A percentile compares a stretch with the other conserved stretches of the same genome.
Conservation (phyloP, 2,329 filamentous ascomycete species). For the Arachnopeziza araneosa region DNA sequence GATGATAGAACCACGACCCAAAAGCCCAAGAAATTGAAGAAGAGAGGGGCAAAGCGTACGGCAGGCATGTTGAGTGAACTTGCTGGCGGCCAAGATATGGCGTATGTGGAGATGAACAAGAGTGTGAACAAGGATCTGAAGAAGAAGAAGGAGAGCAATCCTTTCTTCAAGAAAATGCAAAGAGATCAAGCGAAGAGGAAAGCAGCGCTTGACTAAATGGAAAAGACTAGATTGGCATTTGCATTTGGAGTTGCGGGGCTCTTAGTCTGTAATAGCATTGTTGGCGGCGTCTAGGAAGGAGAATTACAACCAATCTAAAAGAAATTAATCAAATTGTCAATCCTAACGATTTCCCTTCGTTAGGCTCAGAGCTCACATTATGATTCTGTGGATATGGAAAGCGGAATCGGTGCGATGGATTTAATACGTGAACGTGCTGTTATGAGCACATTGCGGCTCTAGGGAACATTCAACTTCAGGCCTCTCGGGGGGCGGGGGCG, state of each 20-base stretch:
- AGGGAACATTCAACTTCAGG: no score
- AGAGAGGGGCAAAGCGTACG: slow-evolving; percentile 65
- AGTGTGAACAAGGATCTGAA: slow-evolving; percentile 62
- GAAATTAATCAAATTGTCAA: no score
- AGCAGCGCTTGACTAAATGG: slow-evolving; percentile 32
- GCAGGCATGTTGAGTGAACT: slow-evolving; percentile 82
- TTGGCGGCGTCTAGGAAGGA: no score
- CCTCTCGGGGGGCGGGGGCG: no score
- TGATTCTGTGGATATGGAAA: no score
- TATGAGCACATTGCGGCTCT: no score
- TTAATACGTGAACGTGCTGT: no score
- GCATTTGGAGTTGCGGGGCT: neutral
- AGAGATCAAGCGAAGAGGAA: slow-evolving; percentile 54
- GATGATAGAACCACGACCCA: slow-evolving; percentile 31
- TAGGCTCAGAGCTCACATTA: no score
- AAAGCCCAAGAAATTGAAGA: slow-evolving; percentile 34
- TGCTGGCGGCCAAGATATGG: slow-evolving; percentile 92
- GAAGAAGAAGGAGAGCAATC: slow-evolving; percentile 51
- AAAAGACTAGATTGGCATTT: neutral
- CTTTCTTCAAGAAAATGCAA: slow-evolving; percentile 62
- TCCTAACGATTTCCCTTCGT: no score
- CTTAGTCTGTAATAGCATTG: no score
- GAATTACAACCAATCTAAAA: no score
- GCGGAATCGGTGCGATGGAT: no score
- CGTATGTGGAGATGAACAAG: slow-evolving; percentile 83